Base-by-base conservation (phyloP, 2,329 filamentous ascomycete genomes). In the Cladorrhinum sp. region DNA sequence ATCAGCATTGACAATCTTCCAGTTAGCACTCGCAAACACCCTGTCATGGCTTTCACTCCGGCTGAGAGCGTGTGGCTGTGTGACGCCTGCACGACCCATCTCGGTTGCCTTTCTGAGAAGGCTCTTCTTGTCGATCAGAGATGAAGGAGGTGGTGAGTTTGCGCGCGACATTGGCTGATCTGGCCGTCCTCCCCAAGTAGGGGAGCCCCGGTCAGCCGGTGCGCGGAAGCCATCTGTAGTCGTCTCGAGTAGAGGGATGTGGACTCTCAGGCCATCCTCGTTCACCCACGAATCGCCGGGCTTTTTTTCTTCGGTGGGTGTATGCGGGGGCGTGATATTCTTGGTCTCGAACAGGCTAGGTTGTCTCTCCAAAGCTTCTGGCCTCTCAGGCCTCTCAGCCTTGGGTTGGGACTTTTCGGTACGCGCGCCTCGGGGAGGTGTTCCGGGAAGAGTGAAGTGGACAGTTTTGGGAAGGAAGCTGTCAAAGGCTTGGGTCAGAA, bases 401-500 rank as follows among this genome's bases (percentile, higher is more conserved):
- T 62, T 57, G 10, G 67, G 60, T 4, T 66, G 58, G 65, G 68
- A 64, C 69, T 67, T 72, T 61, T 66, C 52, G 64, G 70, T 65
- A 56, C 73, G 73, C 66, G 69, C 73, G 62, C 71, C 71, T 64
- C 72, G 77, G 61, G 74, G 76, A 56, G 79, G 78, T 30, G 80
- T 81, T 42, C 81, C 80, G 10, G 85, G 84, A 60, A 90, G 81
- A 68, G 88, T 87, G 74, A 98, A 98, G 74, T 96, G 88, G 70
- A 96, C 82, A 46, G 94, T 98, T 74, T 96, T 93, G 33, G 94
- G 94, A 36, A 97, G 84, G 73, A 96, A 96, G 60, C 93, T 96
- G 72, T 2, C 14, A 86, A 18, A 42, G 55, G 24, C 59, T 65
- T 23, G 63, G 64, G 42, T 42, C 14, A 42, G 36, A 42, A 42